phyloP scores from a whole-genome alignment of 208 protist species.

The Zelonia costaricensis region DNA sequence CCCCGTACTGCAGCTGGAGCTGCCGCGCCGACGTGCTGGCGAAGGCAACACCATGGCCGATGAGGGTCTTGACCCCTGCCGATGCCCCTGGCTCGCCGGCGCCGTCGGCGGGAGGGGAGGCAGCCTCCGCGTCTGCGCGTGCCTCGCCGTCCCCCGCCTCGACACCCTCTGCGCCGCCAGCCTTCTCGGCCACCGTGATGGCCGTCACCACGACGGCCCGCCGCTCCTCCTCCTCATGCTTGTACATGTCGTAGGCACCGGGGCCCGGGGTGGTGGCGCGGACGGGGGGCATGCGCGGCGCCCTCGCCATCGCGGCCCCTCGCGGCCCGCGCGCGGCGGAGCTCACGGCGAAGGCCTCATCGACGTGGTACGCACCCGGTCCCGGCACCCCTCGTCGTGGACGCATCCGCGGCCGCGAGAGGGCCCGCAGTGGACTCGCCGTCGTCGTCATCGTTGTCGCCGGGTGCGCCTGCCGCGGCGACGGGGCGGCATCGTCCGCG shows the following conservation, averaged over 20 bases:
- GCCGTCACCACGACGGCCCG: neutral
- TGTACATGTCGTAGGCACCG: conserved; percentile 21
- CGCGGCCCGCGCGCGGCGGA: conserved; percentile 21
- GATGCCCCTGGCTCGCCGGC: neutral
- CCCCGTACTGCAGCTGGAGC: conserved; percentile 24
- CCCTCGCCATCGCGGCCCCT: conserved; percentile 23
- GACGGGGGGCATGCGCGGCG: conserved; percentile 27
- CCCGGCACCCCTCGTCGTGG: conserved; percentile 31
- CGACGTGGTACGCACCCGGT: conserved; percentile 64
- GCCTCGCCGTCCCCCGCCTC: neutral
- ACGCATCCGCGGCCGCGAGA: conserved; percentile 20
- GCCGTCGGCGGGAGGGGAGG: neutral
- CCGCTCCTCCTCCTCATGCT: conserved; percentile 5
- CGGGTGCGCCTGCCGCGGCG: neutral
- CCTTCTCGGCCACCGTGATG: neutral
- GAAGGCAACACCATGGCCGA: conserved; percentile 20
- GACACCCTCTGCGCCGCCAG: neutral
- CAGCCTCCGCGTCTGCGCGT: neutral
- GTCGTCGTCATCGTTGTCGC: neutral
- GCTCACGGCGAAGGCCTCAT: conserved; percentile 33
- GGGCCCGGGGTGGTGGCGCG: conserved; percentile 23
- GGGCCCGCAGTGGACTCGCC: conserved; percentile 1
- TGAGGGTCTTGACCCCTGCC: neutral
- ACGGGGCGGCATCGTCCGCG: neutral
- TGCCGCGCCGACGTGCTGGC: conserved; percentile 22